These are phyloP conservation scores for Tephrocybe sp. DNA, from an alignment of 768 basidiomycete species.

Conservation along the genomic window DNA sequence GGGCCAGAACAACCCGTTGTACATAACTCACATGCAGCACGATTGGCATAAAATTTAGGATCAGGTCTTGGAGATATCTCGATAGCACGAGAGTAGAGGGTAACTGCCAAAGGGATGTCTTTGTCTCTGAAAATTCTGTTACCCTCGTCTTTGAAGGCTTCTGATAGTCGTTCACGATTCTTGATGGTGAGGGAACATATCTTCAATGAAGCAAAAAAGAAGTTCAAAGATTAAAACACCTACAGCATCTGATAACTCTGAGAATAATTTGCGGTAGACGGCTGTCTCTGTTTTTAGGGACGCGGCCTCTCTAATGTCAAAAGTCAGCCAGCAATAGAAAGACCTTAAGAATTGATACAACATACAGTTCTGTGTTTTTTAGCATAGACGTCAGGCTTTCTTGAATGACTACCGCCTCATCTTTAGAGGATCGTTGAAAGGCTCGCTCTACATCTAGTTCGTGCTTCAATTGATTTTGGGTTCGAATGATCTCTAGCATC, in stretches of 20 bases:
- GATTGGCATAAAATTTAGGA: constrained; percentile 93
- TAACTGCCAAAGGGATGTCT: constrained; percentile 55
- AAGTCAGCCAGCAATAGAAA: background rate
- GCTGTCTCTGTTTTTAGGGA: too few species aligned
- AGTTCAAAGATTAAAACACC: background rate
- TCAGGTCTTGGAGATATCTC: constrained; percentile 73
- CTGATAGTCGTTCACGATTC: constrained; percentile 65
- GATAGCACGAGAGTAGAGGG: constrained; percentile 74
- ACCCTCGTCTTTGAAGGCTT: constrained; percentile 65
- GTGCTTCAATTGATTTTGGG: constrained; percentile 2
- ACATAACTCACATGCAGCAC: constrained; percentile 75
- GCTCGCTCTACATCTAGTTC: background rate
- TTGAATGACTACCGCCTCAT: background rate
- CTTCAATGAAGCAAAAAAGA: background rate
- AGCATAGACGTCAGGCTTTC: background rate
- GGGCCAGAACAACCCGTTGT: too few species aligned
- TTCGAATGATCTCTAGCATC: background rate
- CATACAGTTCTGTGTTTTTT: constrained; percentile 1
- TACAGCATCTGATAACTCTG: too few species aligned
- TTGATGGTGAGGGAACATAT: constrained; percentile 19
- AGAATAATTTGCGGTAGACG: too few species aligned
- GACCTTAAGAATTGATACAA: background rate
- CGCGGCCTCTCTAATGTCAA: too few species aligned
- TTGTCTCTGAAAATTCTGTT: constrained; percentile 68
- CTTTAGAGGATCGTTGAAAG: background rate